Percentiles rank a stretch among this genome's conserved stretches.
phyloP scores from a whole-genome alignment of 2,329 filamentous ascomycete species.

The Beauveria pseudobassiana region DNA sequence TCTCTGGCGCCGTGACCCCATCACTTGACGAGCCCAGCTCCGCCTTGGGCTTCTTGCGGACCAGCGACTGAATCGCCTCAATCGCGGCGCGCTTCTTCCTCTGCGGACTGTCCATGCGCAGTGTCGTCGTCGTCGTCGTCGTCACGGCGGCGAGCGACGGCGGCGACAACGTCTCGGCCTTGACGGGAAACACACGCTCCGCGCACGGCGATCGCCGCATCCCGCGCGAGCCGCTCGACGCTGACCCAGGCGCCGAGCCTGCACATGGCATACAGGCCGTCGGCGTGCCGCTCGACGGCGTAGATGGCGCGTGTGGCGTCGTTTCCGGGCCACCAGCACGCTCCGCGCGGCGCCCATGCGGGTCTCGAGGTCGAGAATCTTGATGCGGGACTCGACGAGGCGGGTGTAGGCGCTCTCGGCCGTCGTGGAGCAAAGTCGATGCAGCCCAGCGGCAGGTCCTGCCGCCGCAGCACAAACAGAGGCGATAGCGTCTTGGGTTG shows the following conservation, averaged over 20 bases:
- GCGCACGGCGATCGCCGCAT: conserved; percentile 39
- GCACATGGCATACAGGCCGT: conserved; percentile 58
- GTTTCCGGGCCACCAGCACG: conserved; percentile 54
- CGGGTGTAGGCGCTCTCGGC: conserved; percentile 45
- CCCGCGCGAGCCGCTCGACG: conserved; percentile 42
- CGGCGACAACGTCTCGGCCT: conserved; percentile 10
- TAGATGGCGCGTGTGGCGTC: conserved; percentile 48
- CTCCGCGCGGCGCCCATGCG: conserved; percentile 47
- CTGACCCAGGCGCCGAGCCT: conserved; percentile 61
- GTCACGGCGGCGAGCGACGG: conserved; percentile 13
- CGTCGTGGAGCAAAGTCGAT: conserved; percentile 46
- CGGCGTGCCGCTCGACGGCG: conserved; percentile 57
- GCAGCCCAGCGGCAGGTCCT: conserved; percentile 51
- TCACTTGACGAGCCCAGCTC: neutral
- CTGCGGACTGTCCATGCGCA: conserved; percentile 39
- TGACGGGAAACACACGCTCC: conserved; percentile 22
- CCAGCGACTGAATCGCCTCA: conserved; percentile 54
- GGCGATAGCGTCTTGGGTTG: conserved; percentile 51
- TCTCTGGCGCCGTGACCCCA: neutral
- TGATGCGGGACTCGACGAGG: conserved; percentile 54
- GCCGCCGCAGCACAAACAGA: conserved; percentile 54
- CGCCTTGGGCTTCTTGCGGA: conserved; percentile 34
- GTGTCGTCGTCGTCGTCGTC: conserved; percentile 34
- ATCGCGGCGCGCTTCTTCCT: conserved; percentile 53
- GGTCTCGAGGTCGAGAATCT: conserved; percentile 55